Percentiles rank a stretch among this genome's conserved stretches.
Evolutionary conservation across 208 protist species (phyloP).

Genomic region (Balamuthia mandrillaris): DNA sequence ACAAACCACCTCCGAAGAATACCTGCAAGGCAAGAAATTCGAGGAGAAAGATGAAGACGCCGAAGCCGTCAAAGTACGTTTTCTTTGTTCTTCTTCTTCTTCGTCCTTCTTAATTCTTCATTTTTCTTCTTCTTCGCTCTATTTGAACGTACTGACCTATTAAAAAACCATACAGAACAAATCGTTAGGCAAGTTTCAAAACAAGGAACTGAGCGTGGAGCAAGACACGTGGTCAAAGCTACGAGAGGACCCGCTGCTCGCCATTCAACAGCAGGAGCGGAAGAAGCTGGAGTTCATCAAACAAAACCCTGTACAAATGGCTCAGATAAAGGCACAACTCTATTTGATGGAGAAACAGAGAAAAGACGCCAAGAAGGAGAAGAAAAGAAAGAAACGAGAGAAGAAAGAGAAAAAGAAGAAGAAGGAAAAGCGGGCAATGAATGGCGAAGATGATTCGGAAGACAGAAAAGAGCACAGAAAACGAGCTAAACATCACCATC

Average conservation of each 20-base stretch:
- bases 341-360: background rate
- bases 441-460: background rate
- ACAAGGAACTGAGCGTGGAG: conserved; percentile 1
- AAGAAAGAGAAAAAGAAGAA: background rate
- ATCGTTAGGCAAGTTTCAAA: too few relatives aligned
- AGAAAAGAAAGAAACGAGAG: background rate
- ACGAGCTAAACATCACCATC: background rate
- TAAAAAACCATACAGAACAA: too few relatives aligned
- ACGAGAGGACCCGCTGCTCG: conserved; percentile 1
- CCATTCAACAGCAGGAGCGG: conserved; percentile 8
- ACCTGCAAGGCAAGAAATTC: background rate
- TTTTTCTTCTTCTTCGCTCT: background rate
- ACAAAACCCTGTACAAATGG: background rate
- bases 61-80: background rate
- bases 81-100: background rate
- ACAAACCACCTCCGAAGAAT: background rate
- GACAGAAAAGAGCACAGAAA: background rate
- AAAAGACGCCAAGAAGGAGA: conserved; percentile 11
- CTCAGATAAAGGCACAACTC: background rate
- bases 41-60: background rate
- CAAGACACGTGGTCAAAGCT: background rate
- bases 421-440: background rate
- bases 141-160: background rate
- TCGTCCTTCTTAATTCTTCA: background rate
- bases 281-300: background rate